These are phyloP conservation scores for Hirschfeldia incana DNA, from an alignment of 345 rosid species.

Conservation along the genomic window DNA sequence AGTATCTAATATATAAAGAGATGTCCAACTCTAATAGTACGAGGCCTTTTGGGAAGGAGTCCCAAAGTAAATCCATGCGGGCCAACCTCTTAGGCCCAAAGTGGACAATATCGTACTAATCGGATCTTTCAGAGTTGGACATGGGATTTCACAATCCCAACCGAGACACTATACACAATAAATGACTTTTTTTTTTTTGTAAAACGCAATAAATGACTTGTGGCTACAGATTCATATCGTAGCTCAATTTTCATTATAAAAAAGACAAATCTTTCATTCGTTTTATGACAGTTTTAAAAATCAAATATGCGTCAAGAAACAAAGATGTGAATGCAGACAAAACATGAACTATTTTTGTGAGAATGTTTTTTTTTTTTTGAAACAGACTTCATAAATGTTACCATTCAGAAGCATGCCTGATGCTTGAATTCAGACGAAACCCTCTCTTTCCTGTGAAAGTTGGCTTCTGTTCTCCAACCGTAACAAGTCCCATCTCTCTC, in stretches of 20 bases:
- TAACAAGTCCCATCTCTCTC: conserved; percentile 71
- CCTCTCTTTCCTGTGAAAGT: conserved; percentile 84
- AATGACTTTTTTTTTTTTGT: too few relatives aligned
- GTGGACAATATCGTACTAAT: too few relatives aligned
- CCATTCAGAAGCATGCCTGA: conserved; percentile 98
- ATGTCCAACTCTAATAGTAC: too few relatives aligned
- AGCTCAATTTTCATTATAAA: background rate
- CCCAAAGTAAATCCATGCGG: too few relatives aligned
- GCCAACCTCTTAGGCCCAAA: too few relatives aligned
- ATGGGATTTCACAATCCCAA: too few relatives aligned
- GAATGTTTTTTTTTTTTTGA: background rate
- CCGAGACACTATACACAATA: background rate
- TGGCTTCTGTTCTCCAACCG: conserved; percentile 78
- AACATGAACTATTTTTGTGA: conserved; percentile 12
- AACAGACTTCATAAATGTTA: conserved; percentile 33
- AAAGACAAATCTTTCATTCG: conserved; percentile 6
- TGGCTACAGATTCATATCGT: conserved; percentile 19
- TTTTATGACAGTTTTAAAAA: conserved; percentile 11
- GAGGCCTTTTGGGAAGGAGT: too few relatives aligned
- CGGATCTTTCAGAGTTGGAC: too few relatives aligned
- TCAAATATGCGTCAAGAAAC: background rate
- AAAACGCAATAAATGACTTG: conserved; percentile 14
- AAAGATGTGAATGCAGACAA: conserved; percentile 7
- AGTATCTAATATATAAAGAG: too few relatives aligned
- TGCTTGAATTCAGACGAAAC: conserved; percentile 82